Conservation (phyloP, 2,329 filamentous ascomycete species). For the Ilyonectria robusta region DNA sequence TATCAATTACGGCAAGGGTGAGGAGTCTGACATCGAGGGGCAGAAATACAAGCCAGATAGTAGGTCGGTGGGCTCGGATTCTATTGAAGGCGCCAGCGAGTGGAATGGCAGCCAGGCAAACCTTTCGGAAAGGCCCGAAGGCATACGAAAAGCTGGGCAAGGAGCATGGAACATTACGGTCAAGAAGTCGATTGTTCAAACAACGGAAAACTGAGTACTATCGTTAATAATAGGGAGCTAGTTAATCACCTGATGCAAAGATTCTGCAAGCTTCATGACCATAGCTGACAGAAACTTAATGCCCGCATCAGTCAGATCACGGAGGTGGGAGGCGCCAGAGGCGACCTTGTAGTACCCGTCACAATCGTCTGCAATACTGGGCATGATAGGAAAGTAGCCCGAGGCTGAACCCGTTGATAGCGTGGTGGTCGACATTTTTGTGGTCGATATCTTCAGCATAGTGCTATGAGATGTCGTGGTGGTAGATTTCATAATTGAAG, state of each 20-base stretch:
- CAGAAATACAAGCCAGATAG: conserved; percentile 32
- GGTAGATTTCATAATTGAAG: background rate
- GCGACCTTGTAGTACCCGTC: background rate
- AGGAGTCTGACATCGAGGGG: conserved; percentile 9
- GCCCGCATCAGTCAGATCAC: too few relatives aligned
- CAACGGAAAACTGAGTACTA: background rate
- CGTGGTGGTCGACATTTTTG: background rate
- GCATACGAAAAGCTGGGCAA: conserved; percentile 13
- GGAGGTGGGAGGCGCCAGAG: background rate
- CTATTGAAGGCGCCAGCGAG: conserved; percentile 14
- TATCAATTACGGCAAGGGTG: conserved; percentile 36
- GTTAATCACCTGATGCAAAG: too few relatives aligned
- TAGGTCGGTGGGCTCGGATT: conserved; percentile 21
- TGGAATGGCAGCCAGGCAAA: conserved; percentile 46
- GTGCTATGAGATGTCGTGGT: background rate
- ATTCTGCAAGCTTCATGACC: too few relatives aligned
- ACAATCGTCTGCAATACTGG: background rate
- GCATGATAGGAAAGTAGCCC: background rate
- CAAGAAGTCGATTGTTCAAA: conserved; percentile 45
- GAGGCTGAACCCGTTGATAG: background rate
- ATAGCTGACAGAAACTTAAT: too few relatives aligned
- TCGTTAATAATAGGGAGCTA: too few relatives aligned
- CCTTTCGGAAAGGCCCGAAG: conserved; percentile 24
- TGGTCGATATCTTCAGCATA: background rate
- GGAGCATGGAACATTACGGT: conserved; percentile 43